Evolutionary conservation across 257 asterid species (phyloP).

Genomic region (Capsicum pubescens): DNA sequence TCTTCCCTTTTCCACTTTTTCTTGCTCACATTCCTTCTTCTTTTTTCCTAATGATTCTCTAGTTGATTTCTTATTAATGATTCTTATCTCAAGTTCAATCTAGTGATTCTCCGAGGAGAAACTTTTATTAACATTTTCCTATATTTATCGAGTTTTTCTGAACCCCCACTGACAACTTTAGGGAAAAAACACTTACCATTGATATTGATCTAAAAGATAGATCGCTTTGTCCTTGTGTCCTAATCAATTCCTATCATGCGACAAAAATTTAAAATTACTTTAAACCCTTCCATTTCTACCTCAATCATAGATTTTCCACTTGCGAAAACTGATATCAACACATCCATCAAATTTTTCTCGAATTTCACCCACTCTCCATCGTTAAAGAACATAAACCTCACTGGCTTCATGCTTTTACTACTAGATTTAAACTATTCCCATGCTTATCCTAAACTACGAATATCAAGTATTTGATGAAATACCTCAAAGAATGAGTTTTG

Average conservation of each 20-base stretch:
- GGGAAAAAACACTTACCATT: conserved; percentile 73
- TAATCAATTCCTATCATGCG: conserved; percentile 69
- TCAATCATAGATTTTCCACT: conserved; percentile 57
- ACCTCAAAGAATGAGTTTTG: too few species aligned
- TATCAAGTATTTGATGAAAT: too few species aligned
- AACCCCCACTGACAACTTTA: conserved; percentile 39
- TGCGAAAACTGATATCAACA: conserved; percentile 50
- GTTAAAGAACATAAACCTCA: conserved; percentile 55
- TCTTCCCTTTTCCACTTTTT: conserved; percentile 24
- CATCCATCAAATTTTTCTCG: conserved; percentile 43
- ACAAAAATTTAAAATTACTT: conserved; percentile 58
- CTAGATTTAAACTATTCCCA: too few species aligned
- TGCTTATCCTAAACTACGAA: too few species aligned
- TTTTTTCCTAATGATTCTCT: too few species aligned
- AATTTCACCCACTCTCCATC: conserved; percentile 71
- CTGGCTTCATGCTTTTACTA: conserved; percentile 43
- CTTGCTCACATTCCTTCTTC: too few species aligned
- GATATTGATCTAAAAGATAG: conserved; percentile 76
- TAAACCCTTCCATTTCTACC: conserved; percentile 44
- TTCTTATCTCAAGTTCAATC: conserved; percentile 54
- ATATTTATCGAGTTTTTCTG: background rate
- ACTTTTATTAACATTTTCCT: background rate
- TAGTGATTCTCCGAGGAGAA: conserved; percentile 28
- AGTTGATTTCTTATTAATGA: conserved; percentile 14
- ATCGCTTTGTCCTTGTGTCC: conserved; percentile 47